phyloP scores from a whole-genome alignment of 208 protist species.

The Crithidia brevicula region DNA sequence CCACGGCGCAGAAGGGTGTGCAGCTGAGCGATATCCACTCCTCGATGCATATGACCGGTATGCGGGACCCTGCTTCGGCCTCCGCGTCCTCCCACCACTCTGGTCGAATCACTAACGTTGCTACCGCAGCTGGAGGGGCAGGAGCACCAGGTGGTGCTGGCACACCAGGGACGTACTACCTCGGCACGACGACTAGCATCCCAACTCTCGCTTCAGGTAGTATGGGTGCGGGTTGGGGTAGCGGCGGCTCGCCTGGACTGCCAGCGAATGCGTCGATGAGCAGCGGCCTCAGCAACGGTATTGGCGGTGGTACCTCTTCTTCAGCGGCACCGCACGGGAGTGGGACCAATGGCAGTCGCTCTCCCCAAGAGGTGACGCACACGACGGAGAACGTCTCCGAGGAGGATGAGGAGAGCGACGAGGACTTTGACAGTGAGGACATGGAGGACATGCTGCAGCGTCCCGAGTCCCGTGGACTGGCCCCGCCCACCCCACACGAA shows the following conservation, averaged over 20 bases:
- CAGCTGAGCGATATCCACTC: constrained; percentile 37
- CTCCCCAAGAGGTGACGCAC: constrained; percentile 28
- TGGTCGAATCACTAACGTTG: neutral
- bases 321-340: constrained; percentile 8
- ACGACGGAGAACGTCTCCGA: constrained; percentile 23
- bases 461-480: constrained; percentile 10
- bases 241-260: neutral
- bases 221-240: neutral
- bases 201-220: neutral
- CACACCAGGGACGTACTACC: neutral
- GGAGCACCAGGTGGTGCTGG: too few species aligned
- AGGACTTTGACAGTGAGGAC: constrained; percentile 57
- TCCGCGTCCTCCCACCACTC: neutral
- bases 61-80: neutral
- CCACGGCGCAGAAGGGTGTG: constrained; percentile 37
- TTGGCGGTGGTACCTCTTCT: neutral
- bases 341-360: constrained; percentile 23
- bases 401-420: constrained; percentile 47
- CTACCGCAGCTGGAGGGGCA: too few species aligned
- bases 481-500: constrained; percentile 5
- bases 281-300: constrained; percentile 1
- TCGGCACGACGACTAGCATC: neutral
- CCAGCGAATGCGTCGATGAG: neutral
- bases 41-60: too few species aligned
- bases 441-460: constrained; percentile 52